These are phyloP conservation scores for Emergomyces orientalis DNA, from an alignment of 2,329 filamentous ascomycete species.

Conservation along the genomic window DNA sequence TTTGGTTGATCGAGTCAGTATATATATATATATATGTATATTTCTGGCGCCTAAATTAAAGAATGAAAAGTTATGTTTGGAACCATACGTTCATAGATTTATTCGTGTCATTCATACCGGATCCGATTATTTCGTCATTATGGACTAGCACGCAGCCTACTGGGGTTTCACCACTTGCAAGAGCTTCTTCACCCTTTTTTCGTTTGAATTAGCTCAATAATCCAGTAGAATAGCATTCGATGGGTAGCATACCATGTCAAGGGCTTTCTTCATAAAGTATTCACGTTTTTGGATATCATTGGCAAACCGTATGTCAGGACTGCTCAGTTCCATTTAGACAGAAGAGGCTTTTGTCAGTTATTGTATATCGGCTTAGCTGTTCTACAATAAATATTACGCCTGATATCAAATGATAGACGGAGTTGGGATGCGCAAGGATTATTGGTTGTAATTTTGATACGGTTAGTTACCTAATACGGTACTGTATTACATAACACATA, in stretches of 20 bases:
- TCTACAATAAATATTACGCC: neutral
- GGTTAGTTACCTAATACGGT: too few species aligned
- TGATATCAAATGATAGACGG: too few species aligned
- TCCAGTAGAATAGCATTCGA: neutral
- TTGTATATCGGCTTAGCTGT: neutral
- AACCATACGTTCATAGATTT: conserved; percentile 57
- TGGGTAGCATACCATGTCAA: conserved; percentile 60
- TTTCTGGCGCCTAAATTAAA: neutral
- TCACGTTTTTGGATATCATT: conserved; percentile 35
- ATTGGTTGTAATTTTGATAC: neutral
- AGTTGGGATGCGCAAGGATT: neutral
- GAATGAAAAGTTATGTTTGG: neutral
- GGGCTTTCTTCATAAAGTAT: conserved; percentile 72
- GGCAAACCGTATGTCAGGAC: neutral
- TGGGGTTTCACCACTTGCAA: conserved; percentile 81
- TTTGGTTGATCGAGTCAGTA: neutral
- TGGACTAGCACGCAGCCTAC: conserved; percentile 93
- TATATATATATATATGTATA: neutral
- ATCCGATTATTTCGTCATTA: conserved; percentile 66
- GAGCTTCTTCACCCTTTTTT: conserved; percentile 68
- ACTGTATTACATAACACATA: too few species aligned
- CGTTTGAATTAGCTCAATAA: conserved; percentile 2
- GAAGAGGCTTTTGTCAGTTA: neutral
- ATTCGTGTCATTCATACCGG: conserved; percentile 96
- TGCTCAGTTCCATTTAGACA: neutral